A percentile compares a stretch with the other conserved stretches of the same genome.
Conservation (phyloP, 2,329 filamentous ascomycete genomes). For the Pseudogymnoascus sp. region DNA sequence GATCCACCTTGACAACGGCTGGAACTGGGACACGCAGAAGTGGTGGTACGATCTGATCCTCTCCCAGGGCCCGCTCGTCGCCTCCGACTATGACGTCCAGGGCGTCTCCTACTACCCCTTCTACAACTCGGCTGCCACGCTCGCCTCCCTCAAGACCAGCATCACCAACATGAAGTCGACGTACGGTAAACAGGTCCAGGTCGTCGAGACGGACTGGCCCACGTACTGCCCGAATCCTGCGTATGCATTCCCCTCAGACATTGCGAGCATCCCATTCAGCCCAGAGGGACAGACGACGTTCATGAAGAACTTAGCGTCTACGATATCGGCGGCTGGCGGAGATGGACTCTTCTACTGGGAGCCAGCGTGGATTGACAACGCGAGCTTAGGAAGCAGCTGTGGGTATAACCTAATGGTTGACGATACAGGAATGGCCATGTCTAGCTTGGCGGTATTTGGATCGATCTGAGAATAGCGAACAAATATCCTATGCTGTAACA, state of each 20-base stretch:
- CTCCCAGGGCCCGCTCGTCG: conserved; percentile 38
- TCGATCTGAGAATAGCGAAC: conserved; percentile 32
- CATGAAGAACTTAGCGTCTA: conserved; percentile 49
- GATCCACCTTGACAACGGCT: conserved; percentile 71
- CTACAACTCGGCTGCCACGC: conserved; percentile 51
- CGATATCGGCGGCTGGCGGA: conserved; percentile 47
- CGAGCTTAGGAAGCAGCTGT: conserved; percentile 56
- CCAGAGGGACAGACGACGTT: conserved; percentile 55
- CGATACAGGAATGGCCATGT: conserved; percentile 44
- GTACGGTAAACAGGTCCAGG: conserved; percentile 59
- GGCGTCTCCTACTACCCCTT: conserved; percentile 70
- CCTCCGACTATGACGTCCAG: conserved; percentile 60
- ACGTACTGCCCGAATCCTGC: conserved; percentile 50
- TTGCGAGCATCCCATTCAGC: conserved; percentile 52
- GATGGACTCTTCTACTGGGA: conserved; percentile 67
- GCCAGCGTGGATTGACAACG: conserved; percentile 61
- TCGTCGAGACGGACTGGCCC: conserved; percentile 67
- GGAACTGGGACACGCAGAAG: conserved; percentile 58
- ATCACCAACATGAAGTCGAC: conserved; percentile 50
- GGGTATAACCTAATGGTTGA: conserved; percentile 55
- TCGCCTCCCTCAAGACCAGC: conserved; percentile 46
- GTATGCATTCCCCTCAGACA: conserved; percentile 52
- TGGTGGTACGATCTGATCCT: conserved; percentile 57
- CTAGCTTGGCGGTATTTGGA: conserved; percentile 48
- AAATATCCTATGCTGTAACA: neutral